Evolutionary conservation across 176 grass and related monocot genomes (phyloP), one percentile per base, ranked within the genome.

Genomic region (Triticum timopheevii): DNA sequence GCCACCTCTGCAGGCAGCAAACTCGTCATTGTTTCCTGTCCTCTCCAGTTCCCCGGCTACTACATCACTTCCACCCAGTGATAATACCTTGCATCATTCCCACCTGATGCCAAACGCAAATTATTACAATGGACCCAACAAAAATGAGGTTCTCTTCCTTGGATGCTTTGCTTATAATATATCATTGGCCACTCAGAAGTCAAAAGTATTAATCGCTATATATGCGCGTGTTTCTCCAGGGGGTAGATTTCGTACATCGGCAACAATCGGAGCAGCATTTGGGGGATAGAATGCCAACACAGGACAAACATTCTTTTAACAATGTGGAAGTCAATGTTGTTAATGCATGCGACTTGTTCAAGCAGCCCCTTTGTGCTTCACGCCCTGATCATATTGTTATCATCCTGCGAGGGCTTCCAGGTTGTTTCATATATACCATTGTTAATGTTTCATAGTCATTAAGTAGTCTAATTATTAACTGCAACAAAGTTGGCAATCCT

Each of bases 351-450:
- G 69, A 95, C 78, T 94, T 98, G 84, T 91, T 98, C 84, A 95
- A 95, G 91, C 88, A 88, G 65, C 93, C 93, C 52, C 84, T 82
- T 85, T 84, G 92, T 50, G 74, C 44, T 36, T 92, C 96, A 87
- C 96, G 96, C 38, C 96, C 93, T 79, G 92, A 95, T 87, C 93
- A 98, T 87, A 91, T 98, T 91, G 96, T 98, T 76, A 81, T 98
- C 75, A 98, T 98, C 70, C 88, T 94, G 80, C 92, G 96, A 65
- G 96, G 96, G 34, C 94, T 98, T 83, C 96, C 96, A 92, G 96
- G 96, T 98, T 70, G 35, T 84, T 65, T 77, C 40, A 75, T 36
- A 75, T 36, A 77, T 36, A 80, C 71, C 22, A 75, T 82, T 17
- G 11, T 69, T 73, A 69, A 69, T 45, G 61, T 76, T 19, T 76